Evolutionary conservation across 176 grass and related monocot genomes (phyloP).

Genomic region (Phyllostachys edulis): DNA sequence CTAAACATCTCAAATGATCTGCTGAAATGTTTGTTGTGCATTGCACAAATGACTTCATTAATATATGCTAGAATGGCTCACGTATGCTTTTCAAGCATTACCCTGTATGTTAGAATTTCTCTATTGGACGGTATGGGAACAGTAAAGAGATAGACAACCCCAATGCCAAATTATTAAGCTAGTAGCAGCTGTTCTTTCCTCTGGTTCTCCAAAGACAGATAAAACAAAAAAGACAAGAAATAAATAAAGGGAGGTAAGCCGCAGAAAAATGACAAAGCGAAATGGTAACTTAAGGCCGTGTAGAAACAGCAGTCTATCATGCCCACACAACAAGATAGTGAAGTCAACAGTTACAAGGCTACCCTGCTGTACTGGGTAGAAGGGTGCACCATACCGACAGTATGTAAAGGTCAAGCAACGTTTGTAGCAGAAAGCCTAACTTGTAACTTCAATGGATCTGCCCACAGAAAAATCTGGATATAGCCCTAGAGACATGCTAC

Average conservation of each 20-base stretch:
- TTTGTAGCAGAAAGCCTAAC: not conserved
- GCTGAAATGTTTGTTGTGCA: not conserved
- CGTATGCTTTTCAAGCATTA: not conserved
- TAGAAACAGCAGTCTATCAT: not conserved
- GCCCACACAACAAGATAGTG: not conserved
- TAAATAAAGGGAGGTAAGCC: not conserved
- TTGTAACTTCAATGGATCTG: not conserved
- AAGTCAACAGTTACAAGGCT: not conserved
- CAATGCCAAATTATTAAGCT: conserved; percentile 11
- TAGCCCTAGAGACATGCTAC: not conserved
- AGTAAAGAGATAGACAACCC: not conserved
- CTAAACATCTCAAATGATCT: conserved; percentile 4
- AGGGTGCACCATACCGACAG: not conserved
- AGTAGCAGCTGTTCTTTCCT: conserved; percentile 17
- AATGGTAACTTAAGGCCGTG: not conserved
- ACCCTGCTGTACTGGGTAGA: not conserved
- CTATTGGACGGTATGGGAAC: not conserved
- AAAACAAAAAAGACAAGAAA: not conserved
- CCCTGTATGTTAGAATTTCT: not conserved
- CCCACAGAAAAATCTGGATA: not conserved
- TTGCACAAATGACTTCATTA: not conserved
- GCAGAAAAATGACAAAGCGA: not conserved
- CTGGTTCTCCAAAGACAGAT: not conserved
- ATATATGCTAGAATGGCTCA: not conserved
- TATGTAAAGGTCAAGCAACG: not conserved